Evolutionary conservation across 495 filamentous ascomycete genomes (phyloP), one percentile per base, ranked within the genome.

Genomic region (Xylaria scruposa): DNA sequence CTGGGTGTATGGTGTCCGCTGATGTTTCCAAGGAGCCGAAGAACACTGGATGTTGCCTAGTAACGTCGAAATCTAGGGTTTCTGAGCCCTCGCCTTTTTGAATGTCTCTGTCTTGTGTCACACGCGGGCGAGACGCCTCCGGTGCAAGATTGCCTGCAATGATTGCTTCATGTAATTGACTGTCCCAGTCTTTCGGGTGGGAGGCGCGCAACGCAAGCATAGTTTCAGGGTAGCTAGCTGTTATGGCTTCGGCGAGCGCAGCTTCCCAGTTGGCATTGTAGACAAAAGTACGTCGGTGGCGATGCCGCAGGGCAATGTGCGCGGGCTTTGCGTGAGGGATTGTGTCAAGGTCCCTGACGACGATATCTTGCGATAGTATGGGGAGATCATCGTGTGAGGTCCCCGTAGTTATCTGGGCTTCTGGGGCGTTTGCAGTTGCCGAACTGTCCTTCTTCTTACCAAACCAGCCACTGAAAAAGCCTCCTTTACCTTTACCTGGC

Each of bases 1-100:
- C 82, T 10, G 83, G 82, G 72, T 84, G 82, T 71, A 77, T 73
- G 56, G 64, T 78, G 73, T 79, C 77, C 4, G 79, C 78, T 9
- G 47, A 61, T 33, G 78, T 78, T 61, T 75, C 56, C 58, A 82
- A 70, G 12, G 77, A 76, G 17, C 79, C 78, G 72, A 79, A 76
- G 61, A 82, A 84, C n/a, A 82, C 83, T 33, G 83, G 83, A 74
- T 84, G 82, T 46, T 77, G 71, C 21, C 70, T 49, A 33, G 82
- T 56, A 13, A 79, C 68, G 63, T 81, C 76, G 58, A 80, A 78
- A 51, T 59, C n/a, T 0, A 54, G 24, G 56, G n/a, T 12, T 47
- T 76, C 64, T n/a, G 67, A 38, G 19, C n/a, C 33, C 33, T 60
- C 33, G 73, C 7, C 73, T 71, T 17, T 70, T 68, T 26, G 71